These are phyloP conservation scores for Colletotrichum falcatum DNA, from an alignment of 2,329 filamentous ascomycete species.

Conservation along the genomic window DNA sequence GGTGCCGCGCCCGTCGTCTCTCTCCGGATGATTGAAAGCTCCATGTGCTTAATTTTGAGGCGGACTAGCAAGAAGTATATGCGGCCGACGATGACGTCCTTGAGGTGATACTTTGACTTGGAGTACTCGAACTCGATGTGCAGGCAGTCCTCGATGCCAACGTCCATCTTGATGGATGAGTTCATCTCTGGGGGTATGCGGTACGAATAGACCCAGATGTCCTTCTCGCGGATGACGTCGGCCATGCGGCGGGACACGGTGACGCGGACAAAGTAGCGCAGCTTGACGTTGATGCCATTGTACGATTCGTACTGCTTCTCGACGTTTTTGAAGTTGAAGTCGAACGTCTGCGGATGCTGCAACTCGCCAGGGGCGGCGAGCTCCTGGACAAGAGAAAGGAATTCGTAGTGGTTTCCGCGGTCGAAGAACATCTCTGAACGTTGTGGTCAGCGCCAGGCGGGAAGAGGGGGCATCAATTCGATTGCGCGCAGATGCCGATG, in stretches of 20 bases:
- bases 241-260: slow-evolving; percentile 97
- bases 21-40: slow-evolving; percentile 94
- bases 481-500: neutral
- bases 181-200: slow-evolving; percentile 98
- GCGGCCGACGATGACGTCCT: slow-evolving; percentile 97
- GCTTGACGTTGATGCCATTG: slow-evolving; percentile 99
- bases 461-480: neutral
- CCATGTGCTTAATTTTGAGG: slow-evolving; percentile 99
- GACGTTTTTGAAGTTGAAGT: slow-evolving; percentile 99
- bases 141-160: slow-evolving; percentile 98
- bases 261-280: slow-evolving; percentile 97
- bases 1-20: slow-evolving; percentile 97
- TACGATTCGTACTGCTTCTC: slow-evolving; percentile 99
- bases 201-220: slow-evolving; percentile 99
- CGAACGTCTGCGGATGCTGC: slow-evolving; percentile 97
- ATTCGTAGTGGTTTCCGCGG: slow-evolving; percentile 98
- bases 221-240: slow-evolving; percentile 98
- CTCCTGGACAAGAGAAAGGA: slow-evolving; percentile 96
- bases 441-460: neutral
- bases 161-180: slow-evolving; percentile 99
- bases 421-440: slow-evolving; percentile 97
- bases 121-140: slow-evolving; percentile 99
- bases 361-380: slow-evolving; percentile 96
- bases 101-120: slow-evolving; percentile 98
- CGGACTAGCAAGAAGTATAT: slow-evolving; percentile 98